These are phyloP conservation scores for Calonectria leucothoes DNA, from an alignment of 2,329 filamentous ascomycete species.

Conservation along the genomic window DNA sequence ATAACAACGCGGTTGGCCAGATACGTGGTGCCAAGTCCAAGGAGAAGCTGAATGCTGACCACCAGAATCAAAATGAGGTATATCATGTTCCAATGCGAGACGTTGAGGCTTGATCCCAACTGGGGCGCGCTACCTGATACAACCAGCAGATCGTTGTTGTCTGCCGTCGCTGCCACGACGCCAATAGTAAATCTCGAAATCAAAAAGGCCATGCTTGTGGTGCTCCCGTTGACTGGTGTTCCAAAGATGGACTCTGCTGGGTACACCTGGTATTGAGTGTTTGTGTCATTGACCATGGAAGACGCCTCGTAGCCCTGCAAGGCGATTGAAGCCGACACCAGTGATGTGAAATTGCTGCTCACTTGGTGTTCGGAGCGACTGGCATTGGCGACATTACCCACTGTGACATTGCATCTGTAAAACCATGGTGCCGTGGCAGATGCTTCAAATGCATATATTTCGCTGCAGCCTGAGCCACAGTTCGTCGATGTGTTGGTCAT, in stretches of 20 bases:
- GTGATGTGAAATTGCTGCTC: conserved; percentile 30
- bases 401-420: conserved; percentile 38
- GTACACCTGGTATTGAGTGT: conserved; percentile 49
- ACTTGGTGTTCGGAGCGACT: conserved; percentile 28
- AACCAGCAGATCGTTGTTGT: conserved; percentile 41
- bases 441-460: conserved; percentile 36
- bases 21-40: background rate
- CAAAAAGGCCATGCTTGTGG: conserved; percentile 47
- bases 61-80: background rate
- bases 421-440: conserved; percentile 33
- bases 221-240: conserved; percentile 43
- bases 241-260: conserved; percentile 55
- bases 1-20: background rate
- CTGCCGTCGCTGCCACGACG: conserved; percentile 47
- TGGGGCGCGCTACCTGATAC: conserved; percentile 45
- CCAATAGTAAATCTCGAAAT: conserved; percentile 52
- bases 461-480: conserved; percentile 32
- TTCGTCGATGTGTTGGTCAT: conserved; percentile 29
- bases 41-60: background rate
- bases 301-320: conserved; percentile 39
- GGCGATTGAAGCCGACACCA: conserved; percentile 34
- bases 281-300: conserved; percentile 9
- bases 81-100: conserved; percentile 44
- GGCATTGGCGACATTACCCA: conserved; percentile 31
- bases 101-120: conserved; percentile 45